These are phyloP conservation scores for Microsporum audouinii DNA, from an alignment of 2,329 filamentous ascomycete genomes.

Conservation along the genomic window DNA sequence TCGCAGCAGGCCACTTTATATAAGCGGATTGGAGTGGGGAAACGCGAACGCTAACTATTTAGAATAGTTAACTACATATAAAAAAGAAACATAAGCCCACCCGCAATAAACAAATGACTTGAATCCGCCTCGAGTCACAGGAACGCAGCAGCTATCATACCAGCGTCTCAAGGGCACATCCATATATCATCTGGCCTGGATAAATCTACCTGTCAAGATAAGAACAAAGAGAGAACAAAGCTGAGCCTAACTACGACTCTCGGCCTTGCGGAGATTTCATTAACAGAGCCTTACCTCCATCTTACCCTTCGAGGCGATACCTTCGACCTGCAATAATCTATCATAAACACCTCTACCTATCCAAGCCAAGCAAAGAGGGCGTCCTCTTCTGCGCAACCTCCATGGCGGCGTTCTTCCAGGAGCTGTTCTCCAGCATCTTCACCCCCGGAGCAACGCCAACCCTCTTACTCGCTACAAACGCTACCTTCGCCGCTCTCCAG, in stretches of 20 bases:
- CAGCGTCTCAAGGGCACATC: neutral
- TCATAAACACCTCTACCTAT: neutral
- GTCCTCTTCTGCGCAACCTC: neutral
- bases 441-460: slow-evolving; percentile 81
- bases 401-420: slow-evolving; percentile 49
- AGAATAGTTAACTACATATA: neutral
- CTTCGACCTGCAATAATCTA: neutral
- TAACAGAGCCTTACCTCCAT: neutral
- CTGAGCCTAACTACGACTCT: neutral
- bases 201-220: neutral
- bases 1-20: neutral
- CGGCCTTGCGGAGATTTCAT: neutral
- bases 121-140: neutral
- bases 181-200: slow-evolving; percentile 3
- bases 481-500: slow-evolving; percentile 76
- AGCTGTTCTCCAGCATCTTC: slow-evolving; percentile 88
- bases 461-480: slow-evolving; percentile 80
- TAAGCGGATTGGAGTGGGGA: neutral
- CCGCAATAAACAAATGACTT: slow-evolving; percentile 2
- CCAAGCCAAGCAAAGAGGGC: neutral
- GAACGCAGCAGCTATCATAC: slow-evolving; percentile 1
- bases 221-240: too few species aligned
- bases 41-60: neutral
- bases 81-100: neutral
- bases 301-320: neutral